Percentiles rank a stretch among this genome's conserved stretches.
phyloP scores from a whole-genome alignment of 345 rosid species.

The Aquilaria malaccensis region DNA sequence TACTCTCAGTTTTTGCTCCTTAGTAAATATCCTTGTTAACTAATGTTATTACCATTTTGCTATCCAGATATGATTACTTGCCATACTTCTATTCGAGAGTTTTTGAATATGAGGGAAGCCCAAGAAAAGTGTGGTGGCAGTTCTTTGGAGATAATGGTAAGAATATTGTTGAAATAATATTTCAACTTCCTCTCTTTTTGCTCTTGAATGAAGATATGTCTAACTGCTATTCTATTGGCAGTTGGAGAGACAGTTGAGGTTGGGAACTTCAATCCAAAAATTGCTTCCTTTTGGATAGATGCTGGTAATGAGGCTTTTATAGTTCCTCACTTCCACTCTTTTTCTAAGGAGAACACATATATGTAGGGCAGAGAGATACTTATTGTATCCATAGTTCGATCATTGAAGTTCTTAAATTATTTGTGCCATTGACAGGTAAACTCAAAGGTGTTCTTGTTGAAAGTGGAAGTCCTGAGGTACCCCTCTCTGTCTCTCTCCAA shows the following conservation, averaged over 20 bases:
- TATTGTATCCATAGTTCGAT: neutral
- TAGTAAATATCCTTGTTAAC: slow-evolving; percentile 13
- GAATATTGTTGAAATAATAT: neutral
- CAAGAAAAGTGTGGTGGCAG: slow-evolving; percentile 94
- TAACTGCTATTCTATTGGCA: slow-evolving; percentile 26
- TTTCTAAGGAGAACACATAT: too few relatives aligned
- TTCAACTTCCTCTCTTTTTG: neutral
- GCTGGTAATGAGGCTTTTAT: slow-evolving; percentile 38
- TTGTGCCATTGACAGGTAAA: slow-evolving; percentile 43
- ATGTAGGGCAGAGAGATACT: too few relatives aligned
- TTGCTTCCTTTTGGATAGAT: slow-evolving; percentile 92
- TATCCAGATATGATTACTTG: slow-evolving; percentile 81
- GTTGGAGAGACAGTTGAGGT: slow-evolving; percentile 88
- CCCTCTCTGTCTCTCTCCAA: neutral
- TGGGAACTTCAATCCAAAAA: slow-evolving; percentile 88
- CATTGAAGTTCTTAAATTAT: slow-evolving; percentile 1
- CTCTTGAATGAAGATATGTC: neutral
- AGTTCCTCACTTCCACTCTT: slow-evolving; percentile 2
- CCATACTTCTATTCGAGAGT: slow-evolving; percentile 90
- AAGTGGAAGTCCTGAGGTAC: slow-evolving; percentile 95
- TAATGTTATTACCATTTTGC: slow-evolving; percentile 7
- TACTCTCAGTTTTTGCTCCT: neutral
- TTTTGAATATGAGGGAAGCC: slow-evolving; percentile 89
- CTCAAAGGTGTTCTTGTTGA: slow-evolving; percentile 92
- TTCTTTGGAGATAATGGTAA: slow-evolving; percentile 92